phyloP scores from a whole-genome alignment of 805 yeast genomes.

The Yamadazyma sp. region DNA sequence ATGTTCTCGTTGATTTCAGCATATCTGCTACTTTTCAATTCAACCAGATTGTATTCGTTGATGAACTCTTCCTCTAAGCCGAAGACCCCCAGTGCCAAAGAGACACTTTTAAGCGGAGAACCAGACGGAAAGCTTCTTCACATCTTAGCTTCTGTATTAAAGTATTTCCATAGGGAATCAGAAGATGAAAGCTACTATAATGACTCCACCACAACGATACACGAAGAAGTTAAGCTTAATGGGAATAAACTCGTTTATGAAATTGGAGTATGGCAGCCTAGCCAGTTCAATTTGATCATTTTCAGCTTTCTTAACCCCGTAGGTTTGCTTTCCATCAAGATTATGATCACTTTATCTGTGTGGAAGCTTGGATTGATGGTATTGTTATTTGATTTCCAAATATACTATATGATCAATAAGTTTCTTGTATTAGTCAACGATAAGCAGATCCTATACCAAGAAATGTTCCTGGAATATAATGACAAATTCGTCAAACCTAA shows the following conservation, averaged over 20 bases:
- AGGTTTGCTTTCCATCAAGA: conserved; percentile 44
- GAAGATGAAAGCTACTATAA: conserved; percentile 21
- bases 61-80: conserved; percentile 29
- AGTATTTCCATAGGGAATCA: conserved; percentile 7
- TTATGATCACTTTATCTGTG: conserved; percentile 21
- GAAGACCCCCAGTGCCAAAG: conserved; percentile 23
- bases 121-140: background rate
- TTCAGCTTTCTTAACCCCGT: conserved; percentile 61
- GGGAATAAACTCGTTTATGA: conserved; percentile 48
- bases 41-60: conserved; percentile 31
- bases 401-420: conserved; percentile 40
- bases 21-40: conserved; percentile 12
- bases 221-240: conserved; percentile 17
- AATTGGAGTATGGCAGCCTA: conserved; percentile 66
- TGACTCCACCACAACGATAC: conserved; percentile 20
- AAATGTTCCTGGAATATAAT: conserved; percentile 62
- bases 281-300: conserved; percentile 52
- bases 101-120: conserved; percentile 10
- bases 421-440: conserved; percentile 54
- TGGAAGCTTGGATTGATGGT: conserved; percentile 32
- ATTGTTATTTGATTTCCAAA: conserved; percentile 25
- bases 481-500: conserved; percentile 62
- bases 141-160: background rate
- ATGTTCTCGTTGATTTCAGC: conserved; percentile 18
- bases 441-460: conserved; percentile 58